Evolutionary conservation across 768 basidiomycete genomes (phyloP).

Genomic region (Rhizopogon sp.): DNA sequence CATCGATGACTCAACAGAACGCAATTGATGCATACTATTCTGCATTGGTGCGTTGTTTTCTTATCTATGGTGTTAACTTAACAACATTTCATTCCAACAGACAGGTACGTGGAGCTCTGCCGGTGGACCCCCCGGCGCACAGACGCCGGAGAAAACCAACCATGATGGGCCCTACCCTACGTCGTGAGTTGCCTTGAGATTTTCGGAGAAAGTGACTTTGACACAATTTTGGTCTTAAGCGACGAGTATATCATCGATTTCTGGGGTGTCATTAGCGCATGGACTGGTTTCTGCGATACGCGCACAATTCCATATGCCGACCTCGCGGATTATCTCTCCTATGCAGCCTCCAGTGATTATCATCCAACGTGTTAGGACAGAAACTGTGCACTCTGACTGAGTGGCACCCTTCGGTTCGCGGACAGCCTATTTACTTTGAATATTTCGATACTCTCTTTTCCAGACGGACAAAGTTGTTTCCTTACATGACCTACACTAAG

Average conservation of each 20-base stretch:
- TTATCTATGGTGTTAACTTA: neutral
- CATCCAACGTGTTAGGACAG: slow-evolving; percentile 11
- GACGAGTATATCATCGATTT: slow-evolving; percentile 15
- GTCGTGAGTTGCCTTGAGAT: slow-evolving; percentile 1
- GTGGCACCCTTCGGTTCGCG: neutral
- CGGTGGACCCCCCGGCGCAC: slow-evolving; percentile 7
- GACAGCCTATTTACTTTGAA: neutral
- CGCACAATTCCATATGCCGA: slow-evolving; percentile 17
- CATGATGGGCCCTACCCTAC: slow-evolving; percentile 17
- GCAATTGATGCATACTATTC: slow-evolving; percentile 16
- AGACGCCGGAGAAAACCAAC: slow-evolving; percentile 2
- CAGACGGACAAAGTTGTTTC: neutral
- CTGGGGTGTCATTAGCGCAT: slow-evolving; percentile 17
- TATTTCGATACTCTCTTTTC: neutral
- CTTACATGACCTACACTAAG: neutral
- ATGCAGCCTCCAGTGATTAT: slow-evolving; percentile 14
- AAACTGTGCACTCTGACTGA: neutral
- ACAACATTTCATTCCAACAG: slow-evolving; percentile 3
- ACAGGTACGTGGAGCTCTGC: slow-evolving; percentile 9
- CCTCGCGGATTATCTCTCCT: slow-evolving; percentile 17
- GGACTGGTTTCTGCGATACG: slow-evolving; percentile 19
- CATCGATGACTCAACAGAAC: slow-evolving; percentile 16
- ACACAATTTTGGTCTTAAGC: slow-evolving; percentile 3
- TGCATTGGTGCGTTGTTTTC: slow-evolving; percentile 9
- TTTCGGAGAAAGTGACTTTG: neutral